Percentiles rank a stretch among this genome's conserved stretches.
These are phyloP conservation scores for Sphenostylis stenocarpa DNA, from an alignment of 306 rosid genomes.

Conservation along the genomic window DNA sequence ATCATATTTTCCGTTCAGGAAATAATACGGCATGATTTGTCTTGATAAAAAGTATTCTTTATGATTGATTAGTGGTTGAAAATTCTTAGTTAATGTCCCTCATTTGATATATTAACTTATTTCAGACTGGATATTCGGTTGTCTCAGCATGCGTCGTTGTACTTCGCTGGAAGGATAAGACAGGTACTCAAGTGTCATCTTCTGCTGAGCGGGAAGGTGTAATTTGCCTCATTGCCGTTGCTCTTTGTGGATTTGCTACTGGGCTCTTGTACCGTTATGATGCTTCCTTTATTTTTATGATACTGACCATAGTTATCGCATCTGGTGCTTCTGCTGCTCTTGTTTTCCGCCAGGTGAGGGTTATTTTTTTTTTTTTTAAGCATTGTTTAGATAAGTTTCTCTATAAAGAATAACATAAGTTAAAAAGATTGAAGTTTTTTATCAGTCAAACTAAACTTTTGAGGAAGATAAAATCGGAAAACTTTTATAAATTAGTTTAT, in stretches of 20 bases:
- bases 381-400: not conserved
- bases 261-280: constrained; percentile 65
- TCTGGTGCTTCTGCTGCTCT: constrained; percentile 62
- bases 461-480: not conserved
- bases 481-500: not conserved
- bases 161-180: constrained; percentile 85
- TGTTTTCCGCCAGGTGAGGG: constrained; percentile 70
- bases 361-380: constrained; percentile 4
- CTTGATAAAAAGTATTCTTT: constrained; percentile 8
- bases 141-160: constrained; percentile 89
- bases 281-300: constrained; percentile 48
- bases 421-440: not conserved
- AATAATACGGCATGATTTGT: not conserved
- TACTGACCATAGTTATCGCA: constrained; percentile 53
- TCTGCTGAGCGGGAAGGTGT: constrained; percentile 77
- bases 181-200: constrained; percentile 48
- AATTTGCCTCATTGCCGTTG: constrained; percentile 65
- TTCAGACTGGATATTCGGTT: constrained; percentile 98
- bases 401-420: not conserved
- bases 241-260: constrained; percentile 71
- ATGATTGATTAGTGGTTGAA: constrained; percentile 14
- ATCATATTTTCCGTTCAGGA: constrained; percentile 5
- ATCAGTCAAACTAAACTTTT: not conserved
- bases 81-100: constrained; percentile 12
- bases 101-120: constrained; percentile 32